Evolutionary conservation across 1,284 basidiomycete species (phyloP), one percentile per base, ranked within the genome.

Genomic region (Mrakiaceae sp.): DNA sequence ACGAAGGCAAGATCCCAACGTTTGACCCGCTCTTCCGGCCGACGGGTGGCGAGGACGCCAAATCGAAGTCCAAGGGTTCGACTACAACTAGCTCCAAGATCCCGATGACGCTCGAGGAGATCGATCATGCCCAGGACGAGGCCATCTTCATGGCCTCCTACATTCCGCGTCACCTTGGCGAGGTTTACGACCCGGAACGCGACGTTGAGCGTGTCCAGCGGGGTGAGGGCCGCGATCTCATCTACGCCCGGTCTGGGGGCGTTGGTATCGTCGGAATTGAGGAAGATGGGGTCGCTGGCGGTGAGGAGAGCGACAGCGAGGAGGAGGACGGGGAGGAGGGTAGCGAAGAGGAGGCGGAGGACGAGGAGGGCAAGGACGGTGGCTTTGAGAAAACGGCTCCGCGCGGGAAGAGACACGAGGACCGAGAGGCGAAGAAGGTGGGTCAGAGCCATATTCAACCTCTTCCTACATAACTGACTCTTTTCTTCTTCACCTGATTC

Each of bases 171-270:
- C 87, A 84, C 11, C 79, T 97, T 46, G 90, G 90, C 68, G 90
- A 96, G 71, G 87, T 97, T 4, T 90, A 87, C 72, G 90, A 97
- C 74, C 89, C 91, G 0, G 93, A 97, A 73, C 81, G 92, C 40
- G 93, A 96, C 72, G 85, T 90, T 12, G 88, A 84, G 48, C 81
- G 82, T 39, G 78, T 94, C 52, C 80, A 80, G 48, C 77, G 82
- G 7, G 90, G 91, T 1, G 83, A 87, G 62, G 84, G 85, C 7
- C 77, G 80, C 60, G 81, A 81, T 56, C 80, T 95, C 53, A 95
- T 96, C 67, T 97, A 96, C 72, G 85, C 86, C 14, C 84, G 87
- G 68, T 83, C 88, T 0, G 90, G 93, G 59, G 89, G 88, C 7
- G 77, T 95, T 58, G 82, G 88, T 10, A 70, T 72, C 3, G 71